Conservation (phyloP, 2,329 filamentous ascomycete genomes). For the Colletotrichum endophyticum region DNA sequence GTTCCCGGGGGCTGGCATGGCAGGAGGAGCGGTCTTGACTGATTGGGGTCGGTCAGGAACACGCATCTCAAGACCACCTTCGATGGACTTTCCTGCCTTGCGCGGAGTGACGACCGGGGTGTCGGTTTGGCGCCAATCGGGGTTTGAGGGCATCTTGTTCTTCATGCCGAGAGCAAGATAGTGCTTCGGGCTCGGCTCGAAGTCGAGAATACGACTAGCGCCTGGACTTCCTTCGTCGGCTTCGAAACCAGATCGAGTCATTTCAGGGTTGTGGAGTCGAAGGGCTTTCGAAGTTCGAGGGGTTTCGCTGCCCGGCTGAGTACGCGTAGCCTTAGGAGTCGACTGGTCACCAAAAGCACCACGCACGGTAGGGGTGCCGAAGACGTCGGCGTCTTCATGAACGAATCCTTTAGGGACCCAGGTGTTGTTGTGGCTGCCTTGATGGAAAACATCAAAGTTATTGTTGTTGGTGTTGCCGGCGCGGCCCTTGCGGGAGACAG, state of each 20-base stretch:
- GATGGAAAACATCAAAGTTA: background rate
- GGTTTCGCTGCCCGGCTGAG: background rate
- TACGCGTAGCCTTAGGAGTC: background rate
- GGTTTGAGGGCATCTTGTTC: background rate
- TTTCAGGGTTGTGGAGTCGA: background rate
- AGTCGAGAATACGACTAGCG: background rate
- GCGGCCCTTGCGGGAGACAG: background rate
- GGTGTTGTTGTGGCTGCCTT: background rate
- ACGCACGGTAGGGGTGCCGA: background rate
- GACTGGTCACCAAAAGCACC: background rate
- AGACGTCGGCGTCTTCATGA: background rate
- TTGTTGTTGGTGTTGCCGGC: background rate
- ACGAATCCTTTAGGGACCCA: background rate
- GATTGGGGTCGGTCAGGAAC: background rate
- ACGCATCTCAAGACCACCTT: background rate
- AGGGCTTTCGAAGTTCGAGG: background rate
- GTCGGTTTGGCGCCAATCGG: background rate
- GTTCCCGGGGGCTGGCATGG: background rate
- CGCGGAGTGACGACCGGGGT: background rate
- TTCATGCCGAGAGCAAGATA: background rate
- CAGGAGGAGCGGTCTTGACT: background rate
- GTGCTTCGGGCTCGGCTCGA: constrained; percentile 1
- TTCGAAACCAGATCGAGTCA: background rate
- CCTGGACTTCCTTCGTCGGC: background rate
- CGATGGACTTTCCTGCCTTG: background rate